Conservation (phyloP, 345 rosid species). For the Microcos paniculata region DNA sequence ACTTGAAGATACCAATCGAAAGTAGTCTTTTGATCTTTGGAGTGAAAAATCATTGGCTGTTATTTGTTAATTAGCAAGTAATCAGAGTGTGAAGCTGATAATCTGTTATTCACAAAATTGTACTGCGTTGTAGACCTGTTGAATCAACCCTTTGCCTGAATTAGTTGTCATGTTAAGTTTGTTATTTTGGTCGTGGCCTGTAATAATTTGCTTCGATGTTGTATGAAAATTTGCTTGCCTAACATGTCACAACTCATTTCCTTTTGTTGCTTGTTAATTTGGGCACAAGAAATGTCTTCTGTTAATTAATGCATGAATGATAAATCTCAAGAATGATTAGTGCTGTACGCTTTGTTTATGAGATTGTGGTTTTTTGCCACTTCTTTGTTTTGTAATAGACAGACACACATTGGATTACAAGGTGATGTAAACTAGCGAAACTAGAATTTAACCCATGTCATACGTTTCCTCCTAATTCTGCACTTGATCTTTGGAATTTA, state of each 20-base stretch:
- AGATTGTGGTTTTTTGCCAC: background rate
- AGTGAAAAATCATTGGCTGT: background rate
- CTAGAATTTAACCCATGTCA: background rate
- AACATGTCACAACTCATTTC: background rate
- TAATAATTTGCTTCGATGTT: background rate
- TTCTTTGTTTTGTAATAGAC: background rate
- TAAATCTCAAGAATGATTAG: background rate
- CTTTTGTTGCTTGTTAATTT: background rate
- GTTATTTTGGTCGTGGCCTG: background rate
- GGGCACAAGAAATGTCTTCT: background rate
- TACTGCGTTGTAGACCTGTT: background rate
- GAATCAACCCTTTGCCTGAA: background rate
- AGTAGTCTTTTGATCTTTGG: background rate
- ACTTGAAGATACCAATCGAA: background rate
- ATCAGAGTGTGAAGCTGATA: background rate
- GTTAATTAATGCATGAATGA: background rate
- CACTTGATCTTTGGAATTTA: background rate
- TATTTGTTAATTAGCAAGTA: background rate
- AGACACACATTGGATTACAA: background rate
- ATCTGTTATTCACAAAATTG: background rate
- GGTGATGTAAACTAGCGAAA: background rate
- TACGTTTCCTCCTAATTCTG: background rate
- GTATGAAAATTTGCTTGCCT: background rate
- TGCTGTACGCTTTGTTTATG: background rate
- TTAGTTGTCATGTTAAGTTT: background rate